A percentile compares a stretch with the other conserved stretches of the same genome.
Evolutionary conservation across 1,284 basidiomycete species (phyloP).

Genomic region (Trametes hirsuta): DNA sequence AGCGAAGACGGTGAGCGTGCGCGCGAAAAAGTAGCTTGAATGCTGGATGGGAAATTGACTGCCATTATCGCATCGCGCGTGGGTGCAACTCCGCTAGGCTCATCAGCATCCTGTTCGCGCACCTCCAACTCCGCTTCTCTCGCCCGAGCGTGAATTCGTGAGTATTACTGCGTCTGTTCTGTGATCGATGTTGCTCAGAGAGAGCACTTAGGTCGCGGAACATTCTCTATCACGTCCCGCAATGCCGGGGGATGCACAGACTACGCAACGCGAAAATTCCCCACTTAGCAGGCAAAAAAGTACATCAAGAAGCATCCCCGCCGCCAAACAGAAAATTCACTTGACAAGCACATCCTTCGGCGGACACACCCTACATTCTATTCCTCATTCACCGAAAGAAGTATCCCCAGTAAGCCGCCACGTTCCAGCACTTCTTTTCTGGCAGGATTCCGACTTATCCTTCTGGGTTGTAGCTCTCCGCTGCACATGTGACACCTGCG

Average conservation of each 20-base stretch:
- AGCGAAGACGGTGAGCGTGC: conserved; percentile 10
- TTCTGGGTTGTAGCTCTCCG: too few species aligned
- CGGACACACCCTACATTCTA: too few species aligned
- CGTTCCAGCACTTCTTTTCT: too few species aligned
- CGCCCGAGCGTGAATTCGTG: not conserved
- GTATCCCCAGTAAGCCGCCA: too few species aligned
- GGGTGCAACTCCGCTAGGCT: not conserved
- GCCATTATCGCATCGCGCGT: not conserved
- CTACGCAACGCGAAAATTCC: not conserved
- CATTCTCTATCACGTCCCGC: not conserved
- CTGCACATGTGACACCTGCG: too few species aligned
- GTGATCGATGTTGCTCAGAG: not conserved
- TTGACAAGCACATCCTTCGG: not conserved
- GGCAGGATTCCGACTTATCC: too few species aligned
- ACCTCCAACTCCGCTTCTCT: conserved; percentile 1
- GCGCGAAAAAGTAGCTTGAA: not conserved
- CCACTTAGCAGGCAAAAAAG: not conserved
- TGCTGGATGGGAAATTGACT: conserved; percentile 1
- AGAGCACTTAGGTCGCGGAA: not conserved
- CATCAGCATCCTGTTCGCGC: not conserved
- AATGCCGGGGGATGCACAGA: not conserved
- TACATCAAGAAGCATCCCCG: not conserved
- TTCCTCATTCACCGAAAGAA: too few species aligned
- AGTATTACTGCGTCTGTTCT: not conserved
- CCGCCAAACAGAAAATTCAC: too few species aligned